These are phyloP conservation scores for Fonsecaea pugnacius DNA, from an alignment of 2,329 filamentous ascomycete species.

Conservation along the genomic window DNA sequence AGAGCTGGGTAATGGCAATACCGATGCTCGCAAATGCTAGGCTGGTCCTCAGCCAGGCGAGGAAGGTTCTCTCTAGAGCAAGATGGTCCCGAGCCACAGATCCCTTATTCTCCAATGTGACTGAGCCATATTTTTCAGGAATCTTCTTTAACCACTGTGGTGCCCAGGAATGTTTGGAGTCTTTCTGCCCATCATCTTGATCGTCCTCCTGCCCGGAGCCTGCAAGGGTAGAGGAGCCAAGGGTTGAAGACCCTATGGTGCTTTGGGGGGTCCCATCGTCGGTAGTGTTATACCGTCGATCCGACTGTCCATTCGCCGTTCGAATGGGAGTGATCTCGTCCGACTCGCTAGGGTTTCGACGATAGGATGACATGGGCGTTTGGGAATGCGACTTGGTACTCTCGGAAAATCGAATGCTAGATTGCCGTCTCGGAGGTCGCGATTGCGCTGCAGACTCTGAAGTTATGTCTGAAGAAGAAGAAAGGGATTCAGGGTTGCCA, in stretches of 20 bases:
- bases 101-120: constrained; percentile 69
- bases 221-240: background rate
- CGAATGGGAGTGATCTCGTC: constrained; percentile 37
- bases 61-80: constrained; percentile 68
- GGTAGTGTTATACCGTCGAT: constrained; percentile 34
- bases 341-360: constrained; percentile 20
- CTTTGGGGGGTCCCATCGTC: constrained; percentile 7
- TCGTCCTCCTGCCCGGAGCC: constrained; percentile 7
- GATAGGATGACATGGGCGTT: constrained; percentile 32
- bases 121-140: constrained; percentile 63
- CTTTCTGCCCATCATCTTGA: constrained; percentile 17
- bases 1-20: constrained; percentile 68
- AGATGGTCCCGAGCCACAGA: constrained; percentile 69
- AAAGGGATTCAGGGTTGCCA: constrained; percentile 19
- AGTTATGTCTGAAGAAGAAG: constrained; percentile 14
- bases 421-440: constrained; percentile 16
- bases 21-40: constrained; percentile 69
- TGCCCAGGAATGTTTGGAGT: constrained; percentile 28
- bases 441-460: constrained; percentile 1
- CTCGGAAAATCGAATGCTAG: constrained; percentile 35
- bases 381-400: constrained; percentile 27
- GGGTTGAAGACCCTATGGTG: constrained; percentile 8
- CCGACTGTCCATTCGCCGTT: constrained; percentile 26
- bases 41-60: constrained; percentile 69
- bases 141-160: constrained; percentile 53